Evolutionary conservation across 2,329 filamentous ascomycete species (phyloP).

Genomic region (Trichoderma pleuroti): DNA sequence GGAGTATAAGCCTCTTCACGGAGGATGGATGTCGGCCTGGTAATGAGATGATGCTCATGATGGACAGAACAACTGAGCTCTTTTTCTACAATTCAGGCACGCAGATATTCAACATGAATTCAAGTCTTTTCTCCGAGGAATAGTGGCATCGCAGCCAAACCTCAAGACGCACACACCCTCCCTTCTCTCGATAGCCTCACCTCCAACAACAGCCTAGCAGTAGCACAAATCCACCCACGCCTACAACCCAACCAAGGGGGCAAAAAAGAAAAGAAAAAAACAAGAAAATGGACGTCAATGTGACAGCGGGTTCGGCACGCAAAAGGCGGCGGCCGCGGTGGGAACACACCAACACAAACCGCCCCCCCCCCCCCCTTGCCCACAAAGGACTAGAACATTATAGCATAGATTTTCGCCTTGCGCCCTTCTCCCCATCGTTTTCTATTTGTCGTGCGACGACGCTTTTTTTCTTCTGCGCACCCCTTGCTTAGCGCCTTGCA

Average conservation of each 20-base stretch:
- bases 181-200: background rate
- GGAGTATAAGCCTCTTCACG: background rate
- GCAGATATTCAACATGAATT: background rate
- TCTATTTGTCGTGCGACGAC: background rate
- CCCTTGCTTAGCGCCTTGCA: conserved; percentile 15
- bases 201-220: background rate
- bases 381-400: background rate
- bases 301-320: conserved; percentile 9
- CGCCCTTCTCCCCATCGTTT: background rate
- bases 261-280: background rate
- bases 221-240: background rate
- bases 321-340: background rate
- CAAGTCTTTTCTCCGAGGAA: background rate
- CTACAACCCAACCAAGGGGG: background rate
- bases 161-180: conserved; percentile 4
- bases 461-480: background rate
- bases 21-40: background rate
- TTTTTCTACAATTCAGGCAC: rapidly evolving
- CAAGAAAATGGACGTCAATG: background rate
- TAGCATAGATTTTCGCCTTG: background rate
- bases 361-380: background rate
- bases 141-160: background rate
- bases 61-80: background rate
- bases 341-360: background rate
- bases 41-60: background rate